Conservation (phyloP, 192 early-diverging fungal genomes). For the Rhizophagus prolifer region DNA sequence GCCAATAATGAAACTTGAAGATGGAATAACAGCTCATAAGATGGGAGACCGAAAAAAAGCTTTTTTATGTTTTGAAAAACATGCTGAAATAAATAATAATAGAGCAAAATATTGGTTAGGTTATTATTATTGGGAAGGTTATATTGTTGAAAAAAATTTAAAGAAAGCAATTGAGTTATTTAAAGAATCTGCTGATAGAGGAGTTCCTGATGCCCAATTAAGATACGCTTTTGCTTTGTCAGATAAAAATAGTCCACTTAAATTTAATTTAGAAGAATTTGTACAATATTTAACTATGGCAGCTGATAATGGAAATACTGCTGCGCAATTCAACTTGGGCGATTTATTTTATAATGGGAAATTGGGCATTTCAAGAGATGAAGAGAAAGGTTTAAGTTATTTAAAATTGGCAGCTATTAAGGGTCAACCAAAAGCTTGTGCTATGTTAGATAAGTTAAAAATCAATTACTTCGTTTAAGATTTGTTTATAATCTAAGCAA, state of each 20-base stretch:
- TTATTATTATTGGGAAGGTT: slow-evolving; percentile 1
- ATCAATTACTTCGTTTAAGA: too few species aligned
- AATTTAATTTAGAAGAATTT: neutral
- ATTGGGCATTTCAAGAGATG: neutral
- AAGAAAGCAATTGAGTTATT: neutral
- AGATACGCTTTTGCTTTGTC: neutral
- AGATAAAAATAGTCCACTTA: neutral
- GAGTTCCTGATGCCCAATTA: neutral
- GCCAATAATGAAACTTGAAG: neutral
- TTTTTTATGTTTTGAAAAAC: too few species aligned
- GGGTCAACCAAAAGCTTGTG: too few species aligned
- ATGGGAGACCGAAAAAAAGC: neutral
- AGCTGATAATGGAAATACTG: slow-evolving; percentile 13
- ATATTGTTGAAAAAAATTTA: neutral
- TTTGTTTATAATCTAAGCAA: too few species aligned
- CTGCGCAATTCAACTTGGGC: neutral
- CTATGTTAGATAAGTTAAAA: neutral
- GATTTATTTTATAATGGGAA: slow-evolving; percentile 3
- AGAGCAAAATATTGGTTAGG: neutral
- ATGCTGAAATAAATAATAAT: too few species aligned
- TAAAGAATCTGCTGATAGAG: neutral
- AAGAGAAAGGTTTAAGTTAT: neutral
- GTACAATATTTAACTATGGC: neutral
- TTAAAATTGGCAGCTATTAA: slow-evolving; percentile 12
- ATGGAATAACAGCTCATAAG: neutral